Evolutionary conservation across 306 rosid species (phyloP).

Genomic region (Phaseolus lunatus): DNA sequence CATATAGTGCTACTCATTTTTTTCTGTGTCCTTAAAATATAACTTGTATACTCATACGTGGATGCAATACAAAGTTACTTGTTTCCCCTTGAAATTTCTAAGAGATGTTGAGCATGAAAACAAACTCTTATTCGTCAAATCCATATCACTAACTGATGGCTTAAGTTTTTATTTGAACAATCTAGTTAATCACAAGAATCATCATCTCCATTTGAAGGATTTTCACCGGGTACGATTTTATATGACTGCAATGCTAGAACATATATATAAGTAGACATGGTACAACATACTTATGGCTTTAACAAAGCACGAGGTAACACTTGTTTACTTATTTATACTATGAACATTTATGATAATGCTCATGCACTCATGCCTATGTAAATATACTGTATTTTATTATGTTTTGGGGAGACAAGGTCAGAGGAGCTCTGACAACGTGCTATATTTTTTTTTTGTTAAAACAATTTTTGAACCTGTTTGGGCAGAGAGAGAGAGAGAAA

Average conservation of each 20-base stretch:
- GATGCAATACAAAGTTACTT: background rate
- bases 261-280: background rate
- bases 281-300: background rate
- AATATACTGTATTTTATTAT: background rate
- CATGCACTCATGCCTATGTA: background rate
- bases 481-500: background rate
- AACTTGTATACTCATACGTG: constrained; percentile 18
- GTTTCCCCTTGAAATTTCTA: background rate
- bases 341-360: background rate
- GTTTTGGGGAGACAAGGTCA: background rate
- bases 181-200: constrained; percentile 2
- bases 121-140: background rate
- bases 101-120: background rate
- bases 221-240: background rate
- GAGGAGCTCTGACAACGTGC: background rate
- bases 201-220: background rate
- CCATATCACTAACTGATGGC: background rate
- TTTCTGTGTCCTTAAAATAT: background rate
- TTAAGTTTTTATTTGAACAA: background rate
- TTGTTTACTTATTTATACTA: background rate
- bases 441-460: background rate
- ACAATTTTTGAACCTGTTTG: background rate
- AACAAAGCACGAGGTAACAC: too few relatives aligned
- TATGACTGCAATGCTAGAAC: background rate
- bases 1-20: constrained; percentile 13